Base-by-base conservation (phyloP, 768 basidiomycete species). In the Amanita jacksonii region DNA sequence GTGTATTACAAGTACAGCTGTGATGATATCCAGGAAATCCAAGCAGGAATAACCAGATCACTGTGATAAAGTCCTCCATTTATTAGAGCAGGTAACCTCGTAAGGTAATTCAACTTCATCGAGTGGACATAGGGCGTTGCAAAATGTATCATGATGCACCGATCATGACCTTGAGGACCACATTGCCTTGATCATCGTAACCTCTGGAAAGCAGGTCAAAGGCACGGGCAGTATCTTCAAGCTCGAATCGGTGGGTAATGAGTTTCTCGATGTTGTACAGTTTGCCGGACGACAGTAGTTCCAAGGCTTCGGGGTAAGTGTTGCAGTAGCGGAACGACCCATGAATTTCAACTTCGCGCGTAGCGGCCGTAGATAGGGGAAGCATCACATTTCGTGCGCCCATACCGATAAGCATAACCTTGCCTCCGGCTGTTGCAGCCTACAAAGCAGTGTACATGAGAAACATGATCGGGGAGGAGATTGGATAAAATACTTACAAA, bases 361-460 rank as follows among this genome's bases (percentile, higher is more conserved):
- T 62, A 12, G 88, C 83, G 31, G 91, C 86, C 22, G 75, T 72
- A 33, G 84, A 82, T 45, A 92, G 72, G n/a, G 94, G 94, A 43
- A 96, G 70, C 50, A 74, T 69, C 45, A 83, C 76, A 54, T 81
- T 84, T 47, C 82, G 76, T 12, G 89, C 78, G 52, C 94, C 94
- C 94, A 98, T 98, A 16, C 94, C 94, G 51, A 98, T 79, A 54
- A 91, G 85, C 73, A 90, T 81, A 45, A 96, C 88, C 58, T 85
- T 89, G 39, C 89, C 88, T 40, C 92, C 93, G 13, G 85, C 70
- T 41, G 73, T 69, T 12, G 92, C 89, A 54, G 81, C 77, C 89
- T 91, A 60, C 25, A 41, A 32, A 46, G 39, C 35, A 22, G n/a
- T n/a, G n/a, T n/a, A 51, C 42, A 46, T 36, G 51, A 47, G 42